Conservation (phyloP, 23 red algal species). For the Gracilaria domingensis region DNA sequence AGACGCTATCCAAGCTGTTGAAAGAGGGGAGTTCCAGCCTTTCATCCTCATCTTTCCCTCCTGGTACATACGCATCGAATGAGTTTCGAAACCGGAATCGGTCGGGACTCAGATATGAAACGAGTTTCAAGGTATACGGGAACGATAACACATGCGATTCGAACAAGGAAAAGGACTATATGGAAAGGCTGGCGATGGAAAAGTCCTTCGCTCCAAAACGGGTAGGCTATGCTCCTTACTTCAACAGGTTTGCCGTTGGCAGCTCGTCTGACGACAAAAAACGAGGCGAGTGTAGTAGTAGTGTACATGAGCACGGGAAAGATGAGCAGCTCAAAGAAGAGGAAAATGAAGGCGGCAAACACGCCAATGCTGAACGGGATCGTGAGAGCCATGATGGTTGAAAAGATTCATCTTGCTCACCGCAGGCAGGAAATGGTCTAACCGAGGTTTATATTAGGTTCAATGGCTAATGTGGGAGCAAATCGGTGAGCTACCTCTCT, state of each 20-base stretch:
- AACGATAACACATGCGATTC: conserved; percentile 3
- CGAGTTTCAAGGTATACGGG: not conserved
- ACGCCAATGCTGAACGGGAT: not conserved
- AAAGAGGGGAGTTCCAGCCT: not conserved
- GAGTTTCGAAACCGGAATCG: not conserved
- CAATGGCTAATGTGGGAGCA: too few species aligned
- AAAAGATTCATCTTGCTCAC: too few species aligned
- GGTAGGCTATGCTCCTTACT: not conserved
- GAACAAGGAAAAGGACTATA: not conserved
- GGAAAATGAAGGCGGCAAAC: not conserved
- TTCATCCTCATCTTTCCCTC: not conserved
- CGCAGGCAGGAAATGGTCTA: too few species aligned
- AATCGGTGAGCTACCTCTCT: too few species aligned
- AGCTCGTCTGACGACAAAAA: not conserved
- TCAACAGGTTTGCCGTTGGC: not conserved
- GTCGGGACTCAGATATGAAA: not conserved
- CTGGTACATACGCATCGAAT: not conserved
- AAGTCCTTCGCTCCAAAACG: not conserved
- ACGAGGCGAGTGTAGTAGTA: not conserved
- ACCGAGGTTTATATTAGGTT: too few species aligned
- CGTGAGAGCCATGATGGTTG: too few species aligned
- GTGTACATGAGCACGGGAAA: conserved; percentile 7
- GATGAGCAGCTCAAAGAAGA: not conserved
- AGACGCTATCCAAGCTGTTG: not conserved
- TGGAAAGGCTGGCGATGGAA: conserved; percentile 1